Evolutionary conservation across 2,329 filamentous ascomycete genomes (phyloP), one percentile per base, ranked within the genome.

Genomic region (Fusarium buxicola): DNA sequence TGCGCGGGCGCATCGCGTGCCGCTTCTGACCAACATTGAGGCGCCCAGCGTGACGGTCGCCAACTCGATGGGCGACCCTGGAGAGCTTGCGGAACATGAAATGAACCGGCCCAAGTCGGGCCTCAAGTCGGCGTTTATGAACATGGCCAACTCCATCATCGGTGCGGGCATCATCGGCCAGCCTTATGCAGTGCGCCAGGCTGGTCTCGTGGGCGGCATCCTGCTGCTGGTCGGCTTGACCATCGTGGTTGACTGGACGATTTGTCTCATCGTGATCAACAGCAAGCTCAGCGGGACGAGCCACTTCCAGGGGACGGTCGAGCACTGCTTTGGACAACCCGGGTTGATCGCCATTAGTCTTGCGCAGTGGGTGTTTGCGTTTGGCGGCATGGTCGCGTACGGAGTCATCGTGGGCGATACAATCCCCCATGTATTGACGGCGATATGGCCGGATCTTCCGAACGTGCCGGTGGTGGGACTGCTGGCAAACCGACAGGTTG

Each of bases 111-210:
- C 94, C 41, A 94, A 94, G 78, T 96, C 92, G 55, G 90, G 91
- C 6, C 84, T 98, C 78, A 84, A 86, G 61, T 92, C 90, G 74
- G 94, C 95, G 4, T 98, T 99, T 69, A 97, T 98, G 93, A 99
- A 99, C 79, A 99, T 99, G 95, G 94, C 95, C 63, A 99, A 99
- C 80, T 96, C 92, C 70, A 99, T 99, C 75, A 97, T 99, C 68
- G 88, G 88, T 34, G 88, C 88, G 3, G 87, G 88, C 48, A 90
- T 90, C 76, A 89, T 90, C 71, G 87, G 92, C 4, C 95, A 99
- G 78, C 94, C 95, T 11, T 99, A 98, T 78, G 95, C 95, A n/a
- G 90, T 99, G 73, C 88, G 87, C 56, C 94, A 98, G 79, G 95
- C 95, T 8, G 95, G 95, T 7, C 84, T 99, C 69, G 75, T 92